Evolutionary conservation across 2,329 filamentous ascomycete species (phyloP).

Genomic region (Magnaporthiopsis rhizophila): DNA sequence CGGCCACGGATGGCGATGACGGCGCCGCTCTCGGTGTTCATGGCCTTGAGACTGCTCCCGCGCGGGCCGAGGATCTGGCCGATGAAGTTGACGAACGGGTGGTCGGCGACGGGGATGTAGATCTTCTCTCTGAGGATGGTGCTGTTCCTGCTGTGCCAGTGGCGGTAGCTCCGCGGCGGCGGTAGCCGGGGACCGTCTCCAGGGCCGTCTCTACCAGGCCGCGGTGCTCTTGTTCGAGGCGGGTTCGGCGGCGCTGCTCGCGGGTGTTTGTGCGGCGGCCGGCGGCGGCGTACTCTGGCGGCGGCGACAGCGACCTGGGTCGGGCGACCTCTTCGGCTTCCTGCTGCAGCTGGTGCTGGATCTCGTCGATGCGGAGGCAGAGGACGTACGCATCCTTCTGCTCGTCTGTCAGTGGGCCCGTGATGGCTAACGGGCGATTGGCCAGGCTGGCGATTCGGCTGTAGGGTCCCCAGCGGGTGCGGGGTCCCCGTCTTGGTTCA

Average conservation of each 20-base stretch:
- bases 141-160: background rate
- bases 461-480: too few relatives aligned
- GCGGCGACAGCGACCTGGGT: background rate
- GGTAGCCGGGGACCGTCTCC: background rate
- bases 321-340: too few relatives aligned
- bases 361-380: too few relatives aligned
- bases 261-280: background rate
- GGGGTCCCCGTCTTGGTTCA: too few relatives aligned
- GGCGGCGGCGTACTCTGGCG: background rate
- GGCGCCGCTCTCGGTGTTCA: constrained; percentile 67
- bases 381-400: too few relatives aligned
- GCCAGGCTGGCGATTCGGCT: too few relatives aligned
- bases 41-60: constrained; percentile 74
- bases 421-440: too few relatives aligned
- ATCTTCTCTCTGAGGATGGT: constrained; percentile 49
- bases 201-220: background rate
- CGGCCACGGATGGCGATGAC: constrained; percentile 78
- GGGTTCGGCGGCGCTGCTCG: background rate
- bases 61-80: constrained; percentile 77
- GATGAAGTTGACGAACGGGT: constrained; percentile 83
- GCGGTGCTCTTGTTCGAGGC: background rate
- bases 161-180: background rate
- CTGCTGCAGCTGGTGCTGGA: too few relatives aligned
- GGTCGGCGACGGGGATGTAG: constrained; percentile 76
- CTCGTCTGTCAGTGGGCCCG: too few relatives aligned